phyloP scores from a whole-genome alignment of 306 rosid species.

The Dryas alaskensis region DNA sequence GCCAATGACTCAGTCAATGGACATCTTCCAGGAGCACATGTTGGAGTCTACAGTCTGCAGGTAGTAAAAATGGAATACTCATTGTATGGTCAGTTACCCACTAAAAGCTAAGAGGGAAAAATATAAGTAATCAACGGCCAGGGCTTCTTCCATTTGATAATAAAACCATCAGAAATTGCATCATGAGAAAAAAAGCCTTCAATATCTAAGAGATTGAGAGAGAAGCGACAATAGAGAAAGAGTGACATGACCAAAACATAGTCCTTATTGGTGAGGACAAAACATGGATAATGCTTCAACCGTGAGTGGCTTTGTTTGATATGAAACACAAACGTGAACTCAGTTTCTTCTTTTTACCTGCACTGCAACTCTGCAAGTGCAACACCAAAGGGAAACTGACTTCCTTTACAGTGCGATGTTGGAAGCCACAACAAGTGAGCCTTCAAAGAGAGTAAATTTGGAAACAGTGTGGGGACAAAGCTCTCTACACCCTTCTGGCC shows the following conservation, averaged over 20 bases:
- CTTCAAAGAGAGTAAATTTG: neutral
- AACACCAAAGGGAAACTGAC: constrained; percentile 17
- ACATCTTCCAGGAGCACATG: no score
- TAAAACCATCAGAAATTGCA: neutral
- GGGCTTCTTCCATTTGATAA: neutral
- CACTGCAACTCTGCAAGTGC: constrained; percentile 16
- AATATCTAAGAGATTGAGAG: constrained; percentile 22
- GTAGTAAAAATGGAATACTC: no score
- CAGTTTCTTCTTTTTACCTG: constrained; percentile 31
- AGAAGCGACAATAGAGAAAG: constrained; percentile 25
- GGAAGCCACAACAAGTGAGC: neutral
- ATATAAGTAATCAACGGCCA: neutral
- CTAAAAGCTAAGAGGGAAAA: no score
- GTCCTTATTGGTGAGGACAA: constrained; percentile 58
- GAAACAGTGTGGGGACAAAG: constrained; percentile 10
- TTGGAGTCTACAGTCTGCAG: no score
- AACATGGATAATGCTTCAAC: constrained; percentile 47
- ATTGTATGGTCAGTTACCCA: no score
- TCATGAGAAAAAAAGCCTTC: neutral
- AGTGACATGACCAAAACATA: constrained; percentile 17
- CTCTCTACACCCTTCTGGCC: constrained; percentile 18
- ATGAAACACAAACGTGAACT: constrained; percentile 52
- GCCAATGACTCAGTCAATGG: no score
- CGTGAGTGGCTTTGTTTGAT: constrained; percentile 55
- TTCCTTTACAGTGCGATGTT: neutral